These are phyloP conservation scores for Petasospora fabianii DNA, from an alignment of 1,139 yeast species.

Conservation along the genomic window DNA sequence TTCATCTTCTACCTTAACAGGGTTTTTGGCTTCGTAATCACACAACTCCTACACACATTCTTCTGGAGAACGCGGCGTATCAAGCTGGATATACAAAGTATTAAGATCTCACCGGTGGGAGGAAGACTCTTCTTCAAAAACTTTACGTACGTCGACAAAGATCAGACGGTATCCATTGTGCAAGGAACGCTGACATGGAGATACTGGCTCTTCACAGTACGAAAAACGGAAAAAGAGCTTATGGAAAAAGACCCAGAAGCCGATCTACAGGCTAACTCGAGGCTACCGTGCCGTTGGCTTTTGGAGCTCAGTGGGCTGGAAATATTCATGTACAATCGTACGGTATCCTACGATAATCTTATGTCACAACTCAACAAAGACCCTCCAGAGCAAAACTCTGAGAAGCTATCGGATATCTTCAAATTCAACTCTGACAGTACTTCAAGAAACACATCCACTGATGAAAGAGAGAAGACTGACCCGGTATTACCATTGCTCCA, in stretches of 20 bases:
- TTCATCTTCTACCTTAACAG: constrained; percentile 77
- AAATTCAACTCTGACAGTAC: constrained; percentile 15
- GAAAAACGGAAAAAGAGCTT: constrained; percentile 39
- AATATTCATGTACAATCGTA: constrained; percentile 73
- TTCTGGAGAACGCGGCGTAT: constrained; percentile 63
- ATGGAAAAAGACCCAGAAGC: constrained; percentile 16
- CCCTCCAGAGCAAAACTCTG: too few relatives aligned
- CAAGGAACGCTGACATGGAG: constrained; percentile 83
- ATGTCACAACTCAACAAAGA: constrained; percentile 37
- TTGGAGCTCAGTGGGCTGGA: constrained; percentile 75
- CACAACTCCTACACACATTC: constrained; percentile 46
- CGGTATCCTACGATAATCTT: constrained; percentile 70
- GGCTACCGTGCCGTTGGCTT: constrained; percentile 56
- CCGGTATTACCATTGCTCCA: constrained; percentile 17
- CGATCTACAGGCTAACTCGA: constrained; percentile 34
- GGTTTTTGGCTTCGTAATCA: constrained; percentile 57
- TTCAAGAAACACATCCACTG: not conserved
- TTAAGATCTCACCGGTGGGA: constrained; percentile 73
- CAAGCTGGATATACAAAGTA: constrained; percentile 63
- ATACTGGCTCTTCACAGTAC: constrained; percentile 68
- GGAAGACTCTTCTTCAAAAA: constrained; percentile 81
- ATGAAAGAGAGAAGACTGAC: not conserved
- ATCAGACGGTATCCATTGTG: constrained; percentile 65
- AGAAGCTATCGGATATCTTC: constrained; percentile 19
- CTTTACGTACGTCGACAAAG: constrained; percentile 63